Conservation (phyloP, 441 rosid species). For the Populus hybrid region DNA sequence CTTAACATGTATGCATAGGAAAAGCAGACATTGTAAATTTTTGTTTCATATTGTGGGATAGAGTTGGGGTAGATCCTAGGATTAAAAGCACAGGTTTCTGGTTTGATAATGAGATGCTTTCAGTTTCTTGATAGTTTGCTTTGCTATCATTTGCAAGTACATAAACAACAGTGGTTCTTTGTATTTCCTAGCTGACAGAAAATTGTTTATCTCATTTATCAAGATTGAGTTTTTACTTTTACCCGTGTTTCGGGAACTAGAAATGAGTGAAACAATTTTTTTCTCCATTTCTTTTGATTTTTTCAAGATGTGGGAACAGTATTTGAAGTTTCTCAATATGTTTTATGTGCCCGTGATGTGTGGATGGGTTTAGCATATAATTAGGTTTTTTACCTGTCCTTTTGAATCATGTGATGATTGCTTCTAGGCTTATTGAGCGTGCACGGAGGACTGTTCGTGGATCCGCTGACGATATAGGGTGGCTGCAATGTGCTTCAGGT, state of each 20-base stretch:
- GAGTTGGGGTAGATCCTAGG: background rate
- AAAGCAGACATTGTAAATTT: too few relatives aligned
- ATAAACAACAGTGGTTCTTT: background rate
- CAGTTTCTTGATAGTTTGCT: background rate
- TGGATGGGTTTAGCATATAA: background rate
- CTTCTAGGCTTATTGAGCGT: slow-evolving; percentile 73
- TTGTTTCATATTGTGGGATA: background rate
- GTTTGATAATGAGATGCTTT: background rate
- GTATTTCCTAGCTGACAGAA: background rate
- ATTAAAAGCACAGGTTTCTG: background rate
- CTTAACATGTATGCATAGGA: background rate
- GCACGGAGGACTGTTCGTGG: slow-evolving; percentile 91
- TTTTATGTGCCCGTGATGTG: background rate
- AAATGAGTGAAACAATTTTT: background rate
- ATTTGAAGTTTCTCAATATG: background rate
- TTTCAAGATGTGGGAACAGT: background rate
- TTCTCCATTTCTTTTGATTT: background rate
- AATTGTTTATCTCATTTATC: background rate
- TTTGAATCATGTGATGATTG: slow-evolving; percentile 14
- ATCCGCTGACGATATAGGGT: slow-evolving; percentile 93
- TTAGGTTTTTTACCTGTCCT: background rate
- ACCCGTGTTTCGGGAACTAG: background rate
- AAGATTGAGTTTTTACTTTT: background rate
- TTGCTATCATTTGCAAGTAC: background rate
- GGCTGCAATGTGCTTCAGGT: slow-evolving; percentile 67